These are phyloP conservation scores for Coemansia sp. DNA, from an alignment of 192 early-diverging fungal species.

Conservation along the genomic window DNA sequence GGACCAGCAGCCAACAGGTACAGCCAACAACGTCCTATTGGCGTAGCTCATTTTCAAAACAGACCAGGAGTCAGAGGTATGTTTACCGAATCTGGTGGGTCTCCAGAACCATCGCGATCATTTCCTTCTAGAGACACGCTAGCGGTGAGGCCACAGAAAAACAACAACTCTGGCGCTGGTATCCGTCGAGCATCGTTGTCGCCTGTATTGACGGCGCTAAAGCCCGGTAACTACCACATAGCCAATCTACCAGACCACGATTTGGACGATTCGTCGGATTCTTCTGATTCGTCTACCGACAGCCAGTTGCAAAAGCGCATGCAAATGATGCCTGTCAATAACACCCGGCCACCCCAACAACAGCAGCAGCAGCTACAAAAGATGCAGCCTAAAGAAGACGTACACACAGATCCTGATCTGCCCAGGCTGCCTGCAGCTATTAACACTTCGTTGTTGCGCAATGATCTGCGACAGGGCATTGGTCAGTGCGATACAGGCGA, in stretches of 20 bases:
- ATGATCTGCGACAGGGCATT: conserved; percentile 15
- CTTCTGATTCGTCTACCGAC: conserved; percentile 17
- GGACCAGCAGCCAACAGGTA: not conserved
- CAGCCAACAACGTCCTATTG: not conserved
- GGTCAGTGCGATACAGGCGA: conserved; percentile 42
- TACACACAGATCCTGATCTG: not conserved
- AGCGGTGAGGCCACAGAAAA: not conserved
- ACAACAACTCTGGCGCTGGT: not conserved
- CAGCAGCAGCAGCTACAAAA: conserved; percentile 1
- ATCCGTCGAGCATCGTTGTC: conserved; percentile 35
- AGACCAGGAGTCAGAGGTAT: not conserved
- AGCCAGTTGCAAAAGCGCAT: not conserved
- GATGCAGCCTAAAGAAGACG: not conserved
- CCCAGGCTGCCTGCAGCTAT: conserved; percentile 19
- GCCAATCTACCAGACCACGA: conserved; percentile 46
- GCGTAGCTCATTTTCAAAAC: not conserved
- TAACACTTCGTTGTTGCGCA: conserved; percentile 25
- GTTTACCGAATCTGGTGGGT: not conserved
- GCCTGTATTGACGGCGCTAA: conserved; percentile 45
- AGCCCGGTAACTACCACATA: conserved; percentile 51
- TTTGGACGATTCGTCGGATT: conserved; percentile 35
- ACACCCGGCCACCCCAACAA: not conserved
- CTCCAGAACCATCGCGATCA: not conserved
- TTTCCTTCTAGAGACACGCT: not conserved
- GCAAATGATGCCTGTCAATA: not conserved